Base-by-base conservation (phyloP, 768 basidiomycete species). In the Serendipita vermifera region DNA sequence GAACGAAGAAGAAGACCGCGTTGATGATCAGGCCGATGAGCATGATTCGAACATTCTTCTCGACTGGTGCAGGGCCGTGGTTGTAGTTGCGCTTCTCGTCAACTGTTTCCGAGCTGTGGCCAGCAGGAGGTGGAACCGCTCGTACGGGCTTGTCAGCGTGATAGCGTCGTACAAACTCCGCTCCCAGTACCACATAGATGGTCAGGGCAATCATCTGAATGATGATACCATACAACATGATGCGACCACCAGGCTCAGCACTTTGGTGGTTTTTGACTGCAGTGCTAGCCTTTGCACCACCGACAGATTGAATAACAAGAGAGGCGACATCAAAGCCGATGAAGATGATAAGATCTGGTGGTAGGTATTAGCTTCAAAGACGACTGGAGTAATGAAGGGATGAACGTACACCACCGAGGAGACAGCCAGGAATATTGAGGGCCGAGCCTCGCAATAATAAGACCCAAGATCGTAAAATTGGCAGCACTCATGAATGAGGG, bases 401-500 rank as follows among this genome's bases (percentile, higher is more conserved):
- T 6, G 27, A 17, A 56, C 59, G 15, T 54, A 54, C 70, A 70
- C 41, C 54, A 31, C 36, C 51, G 62, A 0, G 71, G 68, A 5
- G 56, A 61, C n/a, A 82, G 64, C 1, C 78, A 71, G 60, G 78
- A 80, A 62, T 79, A 82, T 20, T 65, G 61, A 0, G 69, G 55
- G 0, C 80, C 80, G 0, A 80, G 61, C 0, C 60, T 62, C 1
- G 58, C 46, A 17, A 79, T 75, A 36, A 81, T 71, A 13, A 65
- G 65, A 2, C 75, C 76, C 31, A 80, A 70, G 36, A 80, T 73
- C 33, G 80, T 65, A 60, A 81, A 82, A 58, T 74, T 76, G 7
- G 67, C 80, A 0, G 79, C 81, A 3, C 81, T 64, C 7, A 81
- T 68, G 1, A 78, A 78, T 0, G 79, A 81, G 1, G 81, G 80